Base-by-base conservation (phyloP, 345 rosid species). In the Linum trigynum region DNA sequence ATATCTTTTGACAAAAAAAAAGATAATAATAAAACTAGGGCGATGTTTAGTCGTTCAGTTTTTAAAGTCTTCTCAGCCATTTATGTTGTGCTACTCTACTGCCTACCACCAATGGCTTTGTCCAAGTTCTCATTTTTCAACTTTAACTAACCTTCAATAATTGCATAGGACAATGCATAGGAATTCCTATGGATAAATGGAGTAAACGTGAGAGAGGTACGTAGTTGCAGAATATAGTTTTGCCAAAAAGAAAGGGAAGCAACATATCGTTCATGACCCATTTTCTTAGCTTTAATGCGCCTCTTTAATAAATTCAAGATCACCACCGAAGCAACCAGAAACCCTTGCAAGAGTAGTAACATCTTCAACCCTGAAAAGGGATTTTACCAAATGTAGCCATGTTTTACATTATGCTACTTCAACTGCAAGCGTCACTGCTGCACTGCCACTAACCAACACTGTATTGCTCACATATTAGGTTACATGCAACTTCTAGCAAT, bases 311-410 rank as follows among this genome's bases (percentile, higher is more conserved):
- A 55, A 37, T 73, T 40, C 48, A 68, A 55, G 10, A 75, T 61
- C 57, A 76, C 66, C 73, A 78, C 74, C 57, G 74, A 69, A 50
- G 69, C 68, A 51, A 80, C 16, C 9, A 84, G 59, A 55, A 75
- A 66, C 64, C 64, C 45, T 66, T 86, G 89, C 7, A 79, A 60
- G 61, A 78, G 57, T 36, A 75, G 67, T 65, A 81, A 38, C 56
- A 78, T 64, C 92, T 79, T 83, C 86, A 90, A 65, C 69, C 85
- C 96, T 90, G 82, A 41, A 73, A 76, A 55, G 9, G 15, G 11
- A 48, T 15, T 23, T 23, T 45, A 77, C 48, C 63, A 71, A 76
- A 62, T 23, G 58, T n/a, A 43, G 69, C 48, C 56, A 45, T 38
- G 70, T 36, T 67, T 11, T 67, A 48, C 7, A 45, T 23, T 50